Percentiles rank a stretch among this genome's conserved stretches.
Evolutionary conservation across 805 yeast species (phyloP).

Genomic region (Cyberlindnera japonica): DNA sequence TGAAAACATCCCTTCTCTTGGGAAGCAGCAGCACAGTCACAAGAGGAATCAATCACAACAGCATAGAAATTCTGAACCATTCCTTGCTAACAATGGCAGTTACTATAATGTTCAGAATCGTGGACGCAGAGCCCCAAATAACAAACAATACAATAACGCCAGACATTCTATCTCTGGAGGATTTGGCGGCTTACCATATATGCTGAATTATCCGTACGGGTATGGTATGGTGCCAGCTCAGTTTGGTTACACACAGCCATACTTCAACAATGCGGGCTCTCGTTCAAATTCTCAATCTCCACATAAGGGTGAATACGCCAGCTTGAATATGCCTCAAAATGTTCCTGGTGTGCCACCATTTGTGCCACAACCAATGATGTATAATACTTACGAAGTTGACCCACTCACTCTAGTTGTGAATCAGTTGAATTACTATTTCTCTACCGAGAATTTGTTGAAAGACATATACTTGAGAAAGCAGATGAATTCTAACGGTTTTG

Average conservation of each 20-base stretch:
- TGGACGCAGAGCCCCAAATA: conserved; percentile 11
- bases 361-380: conserved; percentile 11
- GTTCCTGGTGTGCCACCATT: conserved; percentile 11
- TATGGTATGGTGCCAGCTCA: conserved; percentile 6
- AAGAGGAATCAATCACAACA: conserved; percentile 1
- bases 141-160: conserved; percentile 10
- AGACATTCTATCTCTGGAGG: conserved; percentile 24
- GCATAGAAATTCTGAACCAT: conserved; percentile 25
- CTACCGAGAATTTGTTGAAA: conserved; percentile 78
- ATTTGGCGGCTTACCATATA: conserved; percentile 10
- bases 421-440: conserved; percentile 88
- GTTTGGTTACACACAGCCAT: conserved; percentile 14
- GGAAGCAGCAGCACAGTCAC: background rate
- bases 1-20: background rate
- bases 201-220: conserved; percentile 14
- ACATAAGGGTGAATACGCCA: conserved; percentile 8
- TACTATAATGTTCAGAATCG: conserved; percentile 6
- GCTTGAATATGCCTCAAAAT: conserved; percentile 3
- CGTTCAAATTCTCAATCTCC: conserved; percentile 25
- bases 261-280: conserved; percentile 5
- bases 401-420: conserved; percentile 30
- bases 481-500: conserved; percentile 74
- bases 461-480: conserved; percentile 79
- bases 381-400: conserved; percentile 12
- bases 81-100: conserved; percentile 4